Conservation (phyloP, 495 filamentous ascomycete species). For the Podospora pseudocomata region DNA sequence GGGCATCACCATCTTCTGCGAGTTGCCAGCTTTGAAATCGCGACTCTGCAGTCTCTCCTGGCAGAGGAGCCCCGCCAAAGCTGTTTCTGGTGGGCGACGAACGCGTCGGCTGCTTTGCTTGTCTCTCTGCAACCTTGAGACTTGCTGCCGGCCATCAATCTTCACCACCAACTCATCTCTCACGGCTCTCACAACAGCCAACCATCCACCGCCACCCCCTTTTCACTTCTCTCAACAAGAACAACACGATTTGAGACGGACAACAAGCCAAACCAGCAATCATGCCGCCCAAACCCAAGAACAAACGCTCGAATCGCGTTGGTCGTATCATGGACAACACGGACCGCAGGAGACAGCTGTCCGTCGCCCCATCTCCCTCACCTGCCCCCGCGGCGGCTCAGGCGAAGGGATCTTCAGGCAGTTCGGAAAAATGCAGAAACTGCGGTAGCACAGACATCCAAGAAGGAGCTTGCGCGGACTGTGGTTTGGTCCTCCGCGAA, state of each 20-base stretch:
- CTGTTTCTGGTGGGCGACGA: conserved; percentile 28
- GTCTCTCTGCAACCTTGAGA: not conserved
- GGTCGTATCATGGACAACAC: not conserved
- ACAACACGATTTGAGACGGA: not conserved
- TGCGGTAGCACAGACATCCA: conserved; percentile 41
- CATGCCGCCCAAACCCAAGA: not conserved
- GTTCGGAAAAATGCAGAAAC: conserved; percentile 27
- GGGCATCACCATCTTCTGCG: not conserved
- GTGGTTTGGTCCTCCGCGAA: conserved; percentile 76
- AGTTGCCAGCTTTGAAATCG: not conserved
- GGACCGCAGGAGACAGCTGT: not conserved
- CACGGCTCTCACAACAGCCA: not conserved
- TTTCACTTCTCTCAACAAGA: not conserved
- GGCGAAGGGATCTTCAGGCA: conserved; percentile 18
- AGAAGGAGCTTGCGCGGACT: conserved; percentile 69
- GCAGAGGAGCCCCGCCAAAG: not conserved
- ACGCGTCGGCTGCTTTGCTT: not conserved
- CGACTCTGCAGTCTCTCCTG: not conserved
- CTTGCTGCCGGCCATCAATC: not conserved
- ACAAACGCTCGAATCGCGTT: not conserved
- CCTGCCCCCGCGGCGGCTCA: conserved; percentile 8
- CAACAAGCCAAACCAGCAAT: not conserved
- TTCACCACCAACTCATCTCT: not conserved
- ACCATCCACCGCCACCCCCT: not conserved
- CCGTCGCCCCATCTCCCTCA: not conserved